Conservation (phyloP, 177 flowering plant species). For the Telopea speciosissima region DNA sequence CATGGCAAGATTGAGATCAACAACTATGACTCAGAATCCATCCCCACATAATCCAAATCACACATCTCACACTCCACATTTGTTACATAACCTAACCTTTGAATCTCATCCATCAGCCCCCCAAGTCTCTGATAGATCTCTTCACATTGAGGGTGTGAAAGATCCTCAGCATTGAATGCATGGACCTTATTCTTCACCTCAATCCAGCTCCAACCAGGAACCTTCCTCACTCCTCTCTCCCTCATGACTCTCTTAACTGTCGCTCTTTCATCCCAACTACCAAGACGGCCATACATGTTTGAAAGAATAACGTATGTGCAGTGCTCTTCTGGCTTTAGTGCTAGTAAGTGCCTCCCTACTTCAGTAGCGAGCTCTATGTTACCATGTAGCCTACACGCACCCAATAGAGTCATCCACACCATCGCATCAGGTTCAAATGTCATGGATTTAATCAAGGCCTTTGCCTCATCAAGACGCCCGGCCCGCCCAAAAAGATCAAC, state of each 20-base stretch:
- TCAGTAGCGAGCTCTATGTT: constrained; percentile 55
- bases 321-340: constrained; percentile 70
- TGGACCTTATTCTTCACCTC: constrained; percentile 62
- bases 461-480: constrained; percentile 57
- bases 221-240: constrained; percentile 69
- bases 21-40: neutral
- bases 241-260: constrained; percentile 61
- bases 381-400: constrained; percentile 71
- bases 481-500: constrained; percentile 79
- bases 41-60: constrained; percentile 18
- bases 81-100: constrained; percentile 21
- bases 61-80: constrained; percentile 13
- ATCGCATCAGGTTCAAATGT: constrained; percentile 71
- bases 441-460: constrained; percentile 58
- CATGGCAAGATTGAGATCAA: neutral
- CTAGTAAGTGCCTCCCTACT: constrained; percentile 45
- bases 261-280: constrained; percentile 73
- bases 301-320: constrained; percentile 75
- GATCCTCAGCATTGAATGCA: constrained; percentile 70
- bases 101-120: constrained; percentile 44
- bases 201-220: constrained; percentile 94
- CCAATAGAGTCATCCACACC: constrained; percentile 78
- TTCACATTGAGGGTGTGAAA: constrained; percentile 42
- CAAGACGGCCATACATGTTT: constrained; percentile 52
- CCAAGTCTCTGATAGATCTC: constrained; percentile 40